Base-by-base conservation (phyloP, 1,284 basidiomycete genomes). In the Boletus holoroseus region DNA sequence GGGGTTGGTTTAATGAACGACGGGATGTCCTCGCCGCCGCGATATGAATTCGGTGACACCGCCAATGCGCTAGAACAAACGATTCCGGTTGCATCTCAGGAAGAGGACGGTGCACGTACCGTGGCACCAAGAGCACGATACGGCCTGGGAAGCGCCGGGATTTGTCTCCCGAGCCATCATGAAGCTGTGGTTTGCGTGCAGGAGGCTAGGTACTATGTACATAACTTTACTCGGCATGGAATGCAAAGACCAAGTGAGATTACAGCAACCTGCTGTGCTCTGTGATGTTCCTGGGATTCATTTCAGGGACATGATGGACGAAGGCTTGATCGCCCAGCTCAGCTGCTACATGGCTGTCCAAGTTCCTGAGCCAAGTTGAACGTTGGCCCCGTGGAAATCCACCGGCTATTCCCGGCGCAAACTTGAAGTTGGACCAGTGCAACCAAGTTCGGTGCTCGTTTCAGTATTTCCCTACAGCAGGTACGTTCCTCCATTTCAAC, bases 371-470 rank as follows among this genome's bases (percentile, higher is more conserved):
- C 24, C 30, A 24, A 16, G 26, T 9, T 16, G 30, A 40, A 26
- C 26, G 26, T 26, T 26, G 26, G 8, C 26, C 9, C 49, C 53
- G 56, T 61, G 57, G 51, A 30, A 58, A 55, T 20, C 13, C 0
- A 7, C 22, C 60, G 58, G 58, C 45, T 44, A 22, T 59, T 24
- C 45, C 57, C 57, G 57, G 22, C 7, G 13, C 50, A 37, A 55
- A 37, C 50, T 55, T 51, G 27, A 9, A 6, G 1, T 20, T 7
- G n/a, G 2, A 24, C 20, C 39, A n/a, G 13, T 28, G 22, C 44
- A 26, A 16, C 32, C 11, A 8, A 26, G 26, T 8, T 7, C 26
- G 16, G n/a, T 7, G 15, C 9, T 46, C 26, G 27, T n/a, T 28
- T 44, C 44, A 49, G 22, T 2, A 27, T 39, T 39, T 46, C 39